Percentiles rank a stretch among this genome's conserved stretches.
Conservation (phyloP, 306 rosid species). For the Sesbania bispinosa region DNA sequence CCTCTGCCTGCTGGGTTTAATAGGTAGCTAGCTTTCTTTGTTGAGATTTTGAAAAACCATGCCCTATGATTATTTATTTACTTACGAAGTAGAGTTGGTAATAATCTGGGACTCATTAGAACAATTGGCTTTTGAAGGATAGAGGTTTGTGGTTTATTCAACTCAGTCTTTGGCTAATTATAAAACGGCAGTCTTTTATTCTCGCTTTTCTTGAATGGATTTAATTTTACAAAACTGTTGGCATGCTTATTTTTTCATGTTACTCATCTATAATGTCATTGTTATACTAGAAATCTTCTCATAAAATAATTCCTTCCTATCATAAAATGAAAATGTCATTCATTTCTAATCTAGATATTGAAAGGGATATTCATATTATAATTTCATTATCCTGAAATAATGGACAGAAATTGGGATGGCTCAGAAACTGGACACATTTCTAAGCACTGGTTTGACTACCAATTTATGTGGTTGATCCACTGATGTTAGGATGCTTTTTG, state of each 20-base stretch:
- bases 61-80: not conserved
- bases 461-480: not conserved
- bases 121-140: constrained; percentile 3
- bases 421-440: not conserved
- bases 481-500: not conserved
- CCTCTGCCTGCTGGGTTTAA: not conserved
- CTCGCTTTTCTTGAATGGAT: not conserved
- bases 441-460: not conserved
- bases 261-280: not conserved
- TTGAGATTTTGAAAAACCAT: constrained; percentile 11
- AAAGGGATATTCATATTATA: not conserved
- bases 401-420: not conserved
- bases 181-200: not conserved
- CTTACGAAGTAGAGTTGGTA: not conserved
- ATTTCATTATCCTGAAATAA: not conserved
- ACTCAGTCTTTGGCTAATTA: not conserved
- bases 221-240: not conserved
- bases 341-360: not conserved
- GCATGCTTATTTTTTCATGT: constrained; percentile 2
- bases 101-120: not conserved
- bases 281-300: not conserved
- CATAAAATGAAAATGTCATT: not conserved
- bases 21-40: constrained; percentile 5
- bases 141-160: constrained; percentile 3
- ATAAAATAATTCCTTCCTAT: constrained; percentile 6